These are phyloP conservation scores for Kodamaea fungicola DNA, from an alignment of 1,139 yeast species.

Conservation along the genomic window DNA sequence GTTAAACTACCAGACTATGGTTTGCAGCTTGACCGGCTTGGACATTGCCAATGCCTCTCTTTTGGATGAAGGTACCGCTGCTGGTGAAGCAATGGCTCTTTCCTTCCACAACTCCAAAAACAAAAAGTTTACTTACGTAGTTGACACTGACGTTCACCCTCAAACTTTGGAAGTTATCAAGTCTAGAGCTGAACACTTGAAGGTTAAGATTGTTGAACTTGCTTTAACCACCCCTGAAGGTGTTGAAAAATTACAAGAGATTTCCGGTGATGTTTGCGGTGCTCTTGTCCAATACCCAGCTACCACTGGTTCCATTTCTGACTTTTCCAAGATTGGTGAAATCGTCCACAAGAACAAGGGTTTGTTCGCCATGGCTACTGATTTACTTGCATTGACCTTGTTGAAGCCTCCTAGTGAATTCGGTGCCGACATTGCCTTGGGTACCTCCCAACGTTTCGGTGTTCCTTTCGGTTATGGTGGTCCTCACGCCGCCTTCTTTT, in stretches of 20 bases:
- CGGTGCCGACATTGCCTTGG: slow-evolving; percentile 91
- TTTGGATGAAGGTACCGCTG: slow-evolving; percentile 96
- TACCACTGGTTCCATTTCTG: slow-evolving; percentile 71
- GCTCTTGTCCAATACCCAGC: slow-evolving; percentile 88
- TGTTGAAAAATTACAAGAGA: slow-evolving; percentile 32
- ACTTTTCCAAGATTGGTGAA: slow-evolving; percentile 55
- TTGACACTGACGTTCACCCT: slow-evolving; percentile 75
- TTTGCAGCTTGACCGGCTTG: slow-evolving; percentile 86
- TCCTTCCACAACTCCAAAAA: slow-evolving; percentile 66
- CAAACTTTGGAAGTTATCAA: slow-evolving; percentile 79
- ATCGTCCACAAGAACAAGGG: slow-evolving; percentile 71
- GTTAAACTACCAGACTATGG: slow-evolving; percentile 85
- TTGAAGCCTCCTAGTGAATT: slow-evolving; percentile 79
- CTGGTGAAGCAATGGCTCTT: slow-evolving; percentile 94
- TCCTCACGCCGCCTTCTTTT: slow-evolving; percentile 97
- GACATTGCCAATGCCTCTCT: slow-evolving; percentile 91
- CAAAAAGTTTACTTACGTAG: slow-evolving; percentile 65
- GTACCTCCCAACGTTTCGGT: slow-evolving; percentile 93
- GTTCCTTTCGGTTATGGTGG: slow-evolving; percentile 98
- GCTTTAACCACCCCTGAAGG: slow-evolving; percentile 55
- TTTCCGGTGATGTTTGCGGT: slow-evolving; percentile 59
- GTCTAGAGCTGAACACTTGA: slow-evolving; percentile 76
- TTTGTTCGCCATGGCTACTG: slow-evolving; percentile 81
- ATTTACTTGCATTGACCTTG: slow-evolving; percentile 81
- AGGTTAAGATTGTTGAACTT: slow-evolving; percentile 58